Evolutionary conservation across 2,329 filamentous ascomycete species (phyloP), one percentile per base, ranked within the genome.

Genomic region (Sclerotinia borealis): DNA sequence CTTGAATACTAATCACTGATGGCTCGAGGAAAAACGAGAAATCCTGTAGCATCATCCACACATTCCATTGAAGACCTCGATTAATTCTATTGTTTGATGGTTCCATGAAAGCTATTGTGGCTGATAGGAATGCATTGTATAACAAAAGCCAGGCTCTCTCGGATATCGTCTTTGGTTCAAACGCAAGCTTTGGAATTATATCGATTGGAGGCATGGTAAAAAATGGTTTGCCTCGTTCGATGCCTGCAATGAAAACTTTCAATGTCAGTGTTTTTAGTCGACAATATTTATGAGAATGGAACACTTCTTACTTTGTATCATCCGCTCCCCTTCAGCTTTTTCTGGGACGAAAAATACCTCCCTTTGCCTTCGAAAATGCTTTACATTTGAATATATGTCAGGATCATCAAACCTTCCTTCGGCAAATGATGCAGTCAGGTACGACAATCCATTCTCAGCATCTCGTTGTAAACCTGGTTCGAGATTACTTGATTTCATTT

Each of bases 41-140:
- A 50, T 67, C 66, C 25, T 67, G 62, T 22, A 67, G 22, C 4
- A 63, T 31, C 29, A 65, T 43, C 66, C 64, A 67, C 4, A 51
- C 64, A 47, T 67, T 67, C 66, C 66, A 66, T 51, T 64, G 59
- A 4, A 67, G 48, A 15, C 64, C 63, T 15, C 59, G 59, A 48
- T 45, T 50, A n/a, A 66, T 41, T 17, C 56, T 47, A 13, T 48
- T 41, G 34, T 64, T 48, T 25, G 43, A 45, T 13, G 61, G 58
- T 9, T 65, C 43, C 37, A 59, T 59, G 19, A 58, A 39, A 31
- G 66, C 41, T 25, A 58, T 48, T 37, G 59, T 37, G 13, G 61
- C 54, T 4, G 64, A 66, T 22, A 66, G 25, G 6, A 67, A 39
- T 9, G 39, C 49, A 43, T 67, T 66, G 50, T 65, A 66, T 2